These are phyloP conservation scores for Articulospora tetracladia DNA, from an alignment of 495 filamentous ascomycete genomes.

Conservation along the genomic window DNA sequence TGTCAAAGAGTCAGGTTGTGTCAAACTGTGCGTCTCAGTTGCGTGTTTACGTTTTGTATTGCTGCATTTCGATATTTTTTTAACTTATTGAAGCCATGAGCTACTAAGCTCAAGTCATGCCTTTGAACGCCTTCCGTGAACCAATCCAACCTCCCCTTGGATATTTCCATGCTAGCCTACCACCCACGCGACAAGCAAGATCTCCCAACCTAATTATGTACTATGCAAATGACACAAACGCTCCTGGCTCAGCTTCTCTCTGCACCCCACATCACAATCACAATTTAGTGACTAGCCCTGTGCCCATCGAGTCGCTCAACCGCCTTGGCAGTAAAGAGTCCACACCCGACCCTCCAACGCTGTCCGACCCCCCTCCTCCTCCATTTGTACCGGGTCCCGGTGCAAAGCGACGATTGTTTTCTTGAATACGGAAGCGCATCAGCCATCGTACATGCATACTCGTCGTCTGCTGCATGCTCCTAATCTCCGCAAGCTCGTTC, in stretches of 20 bases:
- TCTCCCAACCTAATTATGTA: too few species aligned
- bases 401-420: constrained; percentile 25
- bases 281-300: constrained; percentile 24
- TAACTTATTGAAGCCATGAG: too few species aligned
- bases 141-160: too few species aligned
- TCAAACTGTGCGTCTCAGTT: too few species aligned
- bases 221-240: not conserved
- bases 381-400: constrained; percentile 22
- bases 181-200: too few species aligned
- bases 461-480: constrained; percentile 44
- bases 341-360: constrained; percentile 7
- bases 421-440: constrained; percentile 42
- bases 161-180: too few species aligned
- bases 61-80: too few species aligned
- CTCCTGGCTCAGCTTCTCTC: too few species aligned
- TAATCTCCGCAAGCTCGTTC: constrained; percentile 49
- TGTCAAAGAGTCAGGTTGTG: too few species aligned
- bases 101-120: too few species aligned
- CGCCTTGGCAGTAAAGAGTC: constrained; percentile 14
- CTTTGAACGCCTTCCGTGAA: too few species aligned
- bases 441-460: constrained; percentile 54
- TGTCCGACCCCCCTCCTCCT: not conserved
- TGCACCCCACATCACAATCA: constrained; percentile 1
- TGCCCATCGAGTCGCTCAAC: constrained; percentile 19
- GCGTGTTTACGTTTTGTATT: too few species aligned